phyloP scores from a whole-genome alignment of 257 asterid species.

The Gentiana straminea region DNA sequence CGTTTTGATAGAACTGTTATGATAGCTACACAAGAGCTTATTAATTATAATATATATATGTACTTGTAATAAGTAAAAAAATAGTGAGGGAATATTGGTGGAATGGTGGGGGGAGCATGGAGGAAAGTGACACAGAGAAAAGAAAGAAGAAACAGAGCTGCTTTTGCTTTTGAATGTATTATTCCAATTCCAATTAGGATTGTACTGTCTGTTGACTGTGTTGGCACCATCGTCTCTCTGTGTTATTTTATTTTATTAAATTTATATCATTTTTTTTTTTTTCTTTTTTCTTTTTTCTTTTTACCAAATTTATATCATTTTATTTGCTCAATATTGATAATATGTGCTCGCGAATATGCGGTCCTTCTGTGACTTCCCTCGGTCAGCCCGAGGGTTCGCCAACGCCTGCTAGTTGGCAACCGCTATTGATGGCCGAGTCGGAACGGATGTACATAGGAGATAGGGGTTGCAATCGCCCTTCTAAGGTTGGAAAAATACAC shows the following conservation, averaged over 20 bases:
- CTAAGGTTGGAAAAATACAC: no score
- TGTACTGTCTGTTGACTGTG: constrained; percentile 15
- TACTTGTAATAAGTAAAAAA: background rate
- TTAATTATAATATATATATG: background rate
- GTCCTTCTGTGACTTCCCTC: background rate
- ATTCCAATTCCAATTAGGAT: constrained; percentile 6
- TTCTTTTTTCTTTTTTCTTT: no score
- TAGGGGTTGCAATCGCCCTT: no score
- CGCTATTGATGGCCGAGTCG: no score
- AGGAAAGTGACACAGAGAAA: background rate
- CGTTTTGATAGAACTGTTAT: background rate
- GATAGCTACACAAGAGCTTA: background rate
- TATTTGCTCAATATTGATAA: background rate
- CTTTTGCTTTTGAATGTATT: constrained; percentile 18
- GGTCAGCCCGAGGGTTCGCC: background rate
- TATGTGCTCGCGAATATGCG: background rate
- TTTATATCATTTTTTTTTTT: no score
- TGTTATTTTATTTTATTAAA: no score
- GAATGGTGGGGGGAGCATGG: background rate
- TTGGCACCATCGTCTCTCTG: no score
- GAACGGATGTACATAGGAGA: no score
- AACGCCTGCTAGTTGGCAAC: no score
- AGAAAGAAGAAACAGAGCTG: constrained; percentile 1
- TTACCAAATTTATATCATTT: no score
- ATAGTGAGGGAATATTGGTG: background rate